phyloP scores from a whole-genome alignment of 306 rosid species.

The Senna tora region DNA sequence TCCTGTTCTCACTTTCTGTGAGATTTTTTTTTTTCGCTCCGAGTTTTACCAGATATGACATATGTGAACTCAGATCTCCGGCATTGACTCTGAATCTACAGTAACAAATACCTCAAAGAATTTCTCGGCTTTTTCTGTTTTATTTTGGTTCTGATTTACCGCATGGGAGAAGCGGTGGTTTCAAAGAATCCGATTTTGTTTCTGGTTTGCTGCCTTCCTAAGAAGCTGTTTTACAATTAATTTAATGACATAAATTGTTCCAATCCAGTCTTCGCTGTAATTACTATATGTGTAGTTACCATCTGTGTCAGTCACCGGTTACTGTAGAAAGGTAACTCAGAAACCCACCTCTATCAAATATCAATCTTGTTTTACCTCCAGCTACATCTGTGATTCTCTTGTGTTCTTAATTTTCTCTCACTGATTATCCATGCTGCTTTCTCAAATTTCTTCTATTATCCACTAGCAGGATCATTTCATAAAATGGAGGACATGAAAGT shows the following conservation, averaged over 20 bases:
- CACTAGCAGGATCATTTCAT: constrained; percentile 27
- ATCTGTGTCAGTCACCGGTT: constrained; percentile 45
- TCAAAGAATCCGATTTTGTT: constrained; percentile 20
- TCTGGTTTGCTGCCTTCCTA: constrained; percentile 12
- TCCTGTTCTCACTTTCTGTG: constrained; percentile 32
- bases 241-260: constrained; percentile 19
- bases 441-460: not conserved
- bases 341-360: constrained; percentile 24
- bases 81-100: constrained; percentile 42
- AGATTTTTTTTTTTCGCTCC: not conserved
- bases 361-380: constrained; percentile 22
- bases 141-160: constrained; percentile 25
- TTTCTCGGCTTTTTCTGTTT: constrained; percentile 41
- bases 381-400: constrained; percentile 22
- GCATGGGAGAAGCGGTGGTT: constrained; percentile 32
- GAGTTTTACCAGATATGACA: constrained; percentile 18
- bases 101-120: constrained; percentile 32
- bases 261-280: constrained; percentile 10
- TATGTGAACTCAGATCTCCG: constrained; percentile 38
- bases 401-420: constrained; percentile 19
- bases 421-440: not conserved
- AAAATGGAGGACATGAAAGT: constrained; percentile 15
- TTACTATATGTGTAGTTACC: constrained; percentile 32
- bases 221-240: not conserved
- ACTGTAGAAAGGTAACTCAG: constrained; percentile 28